Evolutionary conservation across 768 basidiomycete species (phyloP).

Genomic region (Tremella fuciformis): DNA sequence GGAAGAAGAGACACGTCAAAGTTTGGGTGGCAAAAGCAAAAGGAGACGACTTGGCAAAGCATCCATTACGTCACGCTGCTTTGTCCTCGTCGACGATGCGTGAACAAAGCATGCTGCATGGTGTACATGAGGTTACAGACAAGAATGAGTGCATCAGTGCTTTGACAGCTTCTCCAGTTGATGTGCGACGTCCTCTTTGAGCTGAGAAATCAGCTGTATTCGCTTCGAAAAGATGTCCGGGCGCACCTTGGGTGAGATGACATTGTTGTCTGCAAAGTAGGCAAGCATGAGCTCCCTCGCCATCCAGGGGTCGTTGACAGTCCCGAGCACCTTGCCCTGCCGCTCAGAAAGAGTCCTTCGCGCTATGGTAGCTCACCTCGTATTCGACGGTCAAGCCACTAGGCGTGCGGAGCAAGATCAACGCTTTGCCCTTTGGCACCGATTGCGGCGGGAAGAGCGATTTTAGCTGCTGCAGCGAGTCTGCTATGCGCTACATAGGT

Average conservation of each 20-base stretch:
- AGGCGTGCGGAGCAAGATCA: conserved; percentile 44
- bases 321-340: conserved; percentile 45
- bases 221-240: no score
- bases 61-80: background rate
- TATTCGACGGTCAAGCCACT: conserved; percentile 48
- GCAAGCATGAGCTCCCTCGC: conserved; percentile 50
- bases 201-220: background rate
- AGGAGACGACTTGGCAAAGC: background rate
- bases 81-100: no score
- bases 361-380: conserved; percentile 28
- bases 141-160: background rate
- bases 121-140: background rate
- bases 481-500: conserved; percentile 34
- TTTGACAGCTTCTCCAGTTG: conserved; percentile 22
- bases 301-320: conserved; percentile 43
- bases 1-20: background rate
- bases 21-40: background rate
- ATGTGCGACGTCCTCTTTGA: conserved; percentile 43
- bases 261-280: conserved; percentile 51
- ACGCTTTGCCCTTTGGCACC: conserved; percentile 47
- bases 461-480: conserved; percentile 49
- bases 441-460: conserved; percentile 49
- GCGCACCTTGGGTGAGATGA: conserved; percentile 42
- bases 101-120: background rate
- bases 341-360: conserved; percentile 9